Base-by-base conservation (phyloP, 805 yeast genomes). In the Lachancea waltii region DNA sequence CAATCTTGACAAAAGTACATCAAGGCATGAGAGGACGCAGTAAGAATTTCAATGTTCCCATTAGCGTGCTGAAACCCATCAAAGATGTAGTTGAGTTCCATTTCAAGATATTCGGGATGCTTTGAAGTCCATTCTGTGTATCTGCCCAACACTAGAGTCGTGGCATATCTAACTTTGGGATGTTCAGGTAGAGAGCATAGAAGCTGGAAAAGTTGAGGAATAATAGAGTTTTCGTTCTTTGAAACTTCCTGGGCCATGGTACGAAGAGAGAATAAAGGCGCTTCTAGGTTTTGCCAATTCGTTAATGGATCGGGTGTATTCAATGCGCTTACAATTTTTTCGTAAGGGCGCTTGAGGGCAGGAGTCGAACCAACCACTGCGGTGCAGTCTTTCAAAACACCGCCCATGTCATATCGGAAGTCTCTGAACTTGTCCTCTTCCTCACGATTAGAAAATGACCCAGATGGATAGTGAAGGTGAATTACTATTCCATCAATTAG, bases 1-100 rank as follows among this genome's bases (percentile, higher is more conserved):
- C 98, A 92, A 62, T 94, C 98, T 53, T 85, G 83, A 64, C 97
- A 89, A 54, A 92, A 85, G 56, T 78, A 90, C 89, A 86, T 85
- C 51, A 92, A 70, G 0, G 99, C 94, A 60, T 85, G 89, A 0
- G 97, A 81, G 0, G 97, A 85, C 1, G 98, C 97, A 19, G 81
- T 74, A 17, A 81, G 68, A 21, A 85, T 81, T 4, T 63, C 64
- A 27, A 49, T 43, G 40, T 46, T 53, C 20, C 63, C 60, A 20
- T 47, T 40, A n/a, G 47, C 39, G 9, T 36, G 30, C 40, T 68
- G 64, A 51, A 86, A 82, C 0, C 96, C 95, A 43, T 69, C 70
- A 40, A 81, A 81, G 46, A 94, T 85, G 58, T 87, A 92, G 45
- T 81, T 79, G 41, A 92, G 69, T 59, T 89, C 95, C 33, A 78